Percentiles rank a stretch among this genome's conserved stretches.
phyloP scores from a whole-genome alignment of 169 alveolate species.

The Eimeria praecox region DNA sequence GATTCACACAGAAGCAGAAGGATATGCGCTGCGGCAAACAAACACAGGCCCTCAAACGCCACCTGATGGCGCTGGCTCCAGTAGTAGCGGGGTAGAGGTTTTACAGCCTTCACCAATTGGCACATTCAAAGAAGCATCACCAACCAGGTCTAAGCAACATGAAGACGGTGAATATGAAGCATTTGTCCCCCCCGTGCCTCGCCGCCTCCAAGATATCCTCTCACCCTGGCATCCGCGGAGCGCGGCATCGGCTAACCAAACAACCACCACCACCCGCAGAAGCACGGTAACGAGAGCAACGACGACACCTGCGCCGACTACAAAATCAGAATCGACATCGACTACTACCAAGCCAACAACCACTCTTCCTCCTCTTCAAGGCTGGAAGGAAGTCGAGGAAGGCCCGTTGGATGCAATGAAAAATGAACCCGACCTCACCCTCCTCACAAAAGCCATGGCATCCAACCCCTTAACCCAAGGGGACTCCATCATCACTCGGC shows the following conservation, averaged over 20 bases:
- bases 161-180: background rate
- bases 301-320: background rate
- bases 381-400: slow-evolving; percentile 38
- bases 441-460: slow-evolving; percentile 21
- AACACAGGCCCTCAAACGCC: background rate
- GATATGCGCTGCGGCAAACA: background rate
- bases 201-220: slow-evolving; percentile 2
- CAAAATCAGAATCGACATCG: background rate
- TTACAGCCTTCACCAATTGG: background rate
- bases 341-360: background rate
- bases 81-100: too few species aligned
- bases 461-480: slow-evolving; percentile 52
- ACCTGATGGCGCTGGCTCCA: background rate
- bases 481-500: slow-evolving; percentile 36
- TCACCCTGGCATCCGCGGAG: background rate
- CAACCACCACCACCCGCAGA: background rate
- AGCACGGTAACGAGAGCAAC: background rate
- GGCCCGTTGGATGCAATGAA: slow-evolving; percentile 50
- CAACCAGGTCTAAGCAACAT: background rate
- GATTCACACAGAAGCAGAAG: background rate
- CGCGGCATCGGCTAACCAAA: background rate
- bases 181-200: background rate
- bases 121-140: background rate
- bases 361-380: slow-evolving; percentile 35
- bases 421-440: slow-evolving; percentile 48